Conservation (phyloP, 2,329 filamentous ascomycete genomes). For the Gyromitra esculenta region DNA sequence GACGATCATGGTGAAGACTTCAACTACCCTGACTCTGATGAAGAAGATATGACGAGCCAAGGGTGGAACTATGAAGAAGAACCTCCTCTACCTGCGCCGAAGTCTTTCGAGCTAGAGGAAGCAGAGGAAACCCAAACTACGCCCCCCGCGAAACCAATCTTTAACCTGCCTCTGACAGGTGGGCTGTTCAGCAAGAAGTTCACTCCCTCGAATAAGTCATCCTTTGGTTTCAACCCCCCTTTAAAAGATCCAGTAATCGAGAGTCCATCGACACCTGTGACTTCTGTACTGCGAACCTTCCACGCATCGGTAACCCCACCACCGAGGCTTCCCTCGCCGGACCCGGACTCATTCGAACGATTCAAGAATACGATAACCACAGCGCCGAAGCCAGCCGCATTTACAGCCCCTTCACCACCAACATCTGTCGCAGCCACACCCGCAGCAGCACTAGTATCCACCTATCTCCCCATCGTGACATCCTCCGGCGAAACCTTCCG, state of each 20-base stretch:
- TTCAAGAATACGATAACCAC: conserved; percentile 10
- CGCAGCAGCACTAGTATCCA: conserved; percentile 55
- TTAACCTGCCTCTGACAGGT: conserved; percentile 42
- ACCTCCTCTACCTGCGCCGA: conserved; percentile 6
- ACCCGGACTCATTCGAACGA: conserved; percentile 15
- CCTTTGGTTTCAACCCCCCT: conserved; percentile 21
- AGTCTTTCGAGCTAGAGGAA: neutral
- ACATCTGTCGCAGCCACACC: conserved; percentile 50
- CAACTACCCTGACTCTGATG: conserved; percentile 49
- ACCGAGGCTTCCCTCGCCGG: conserved; percentile 36
- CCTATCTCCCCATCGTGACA: conserved; percentile 61
- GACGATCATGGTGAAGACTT: conserved; percentile 37
- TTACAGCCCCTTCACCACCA: conserved; percentile 8
- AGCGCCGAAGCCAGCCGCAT: neutral
- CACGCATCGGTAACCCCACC: conserved; percentile 40
- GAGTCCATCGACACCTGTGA: conserved; percentile 3
- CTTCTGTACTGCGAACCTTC: conserved; percentile 23
- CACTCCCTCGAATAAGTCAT: conserved; percentile 11
- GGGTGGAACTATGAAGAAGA: conserved; percentile 26
- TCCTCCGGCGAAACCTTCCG: conserved; percentile 68
- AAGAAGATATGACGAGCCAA: conserved; percentile 27
- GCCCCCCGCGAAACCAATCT: conserved; percentile 34
- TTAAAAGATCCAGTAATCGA: conserved; percentile 1
- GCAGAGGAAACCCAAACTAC: neutral
- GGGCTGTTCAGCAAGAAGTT: conserved; percentile 49